These are phyloP conservation scores for Coemansia aciculifera DNA, from an alignment of 192 early-diverging fungal species.

Conservation along the genomic window DNA sequence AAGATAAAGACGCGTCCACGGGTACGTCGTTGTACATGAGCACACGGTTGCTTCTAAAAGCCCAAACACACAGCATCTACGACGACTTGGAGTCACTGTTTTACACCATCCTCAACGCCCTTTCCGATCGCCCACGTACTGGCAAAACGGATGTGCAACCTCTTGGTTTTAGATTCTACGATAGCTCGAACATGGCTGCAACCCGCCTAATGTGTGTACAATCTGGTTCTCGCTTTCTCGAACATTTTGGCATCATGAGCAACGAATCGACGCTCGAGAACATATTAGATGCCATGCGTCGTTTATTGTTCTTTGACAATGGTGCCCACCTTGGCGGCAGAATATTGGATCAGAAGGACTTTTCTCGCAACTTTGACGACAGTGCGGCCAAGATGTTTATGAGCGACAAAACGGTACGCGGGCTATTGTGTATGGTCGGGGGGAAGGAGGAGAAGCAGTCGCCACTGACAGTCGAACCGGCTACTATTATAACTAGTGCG, in stretches of 20 bases:
- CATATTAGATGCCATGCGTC: background rate
- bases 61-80: background rate
- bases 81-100: conserved; percentile 27
- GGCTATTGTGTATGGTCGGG: background rate
- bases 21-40: conserved; percentile 12
- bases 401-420: background rate
- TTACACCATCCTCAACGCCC: conserved; percentile 1
- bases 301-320: background rate
- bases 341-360: background rate
- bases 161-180: background rate
- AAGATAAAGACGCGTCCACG: background rate
- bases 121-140: background rate
- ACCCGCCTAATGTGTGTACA: background rate
- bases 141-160: background rate
- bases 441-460: background rate
- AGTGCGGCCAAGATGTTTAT: background rate
- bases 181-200: background rate
- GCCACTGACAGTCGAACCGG: background rate
- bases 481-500: background rate
- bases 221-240: background rate
- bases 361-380: background rate
- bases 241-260: background rate
- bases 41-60: conserved; percentile 6
- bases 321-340: background rate
- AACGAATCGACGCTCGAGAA: background rate